These are phyloP conservation scores for Aspergillus pseudoviridinutans DNA, from an alignment of 2,329 filamentous ascomycete genomes.

Conservation along the genomic window DNA sequence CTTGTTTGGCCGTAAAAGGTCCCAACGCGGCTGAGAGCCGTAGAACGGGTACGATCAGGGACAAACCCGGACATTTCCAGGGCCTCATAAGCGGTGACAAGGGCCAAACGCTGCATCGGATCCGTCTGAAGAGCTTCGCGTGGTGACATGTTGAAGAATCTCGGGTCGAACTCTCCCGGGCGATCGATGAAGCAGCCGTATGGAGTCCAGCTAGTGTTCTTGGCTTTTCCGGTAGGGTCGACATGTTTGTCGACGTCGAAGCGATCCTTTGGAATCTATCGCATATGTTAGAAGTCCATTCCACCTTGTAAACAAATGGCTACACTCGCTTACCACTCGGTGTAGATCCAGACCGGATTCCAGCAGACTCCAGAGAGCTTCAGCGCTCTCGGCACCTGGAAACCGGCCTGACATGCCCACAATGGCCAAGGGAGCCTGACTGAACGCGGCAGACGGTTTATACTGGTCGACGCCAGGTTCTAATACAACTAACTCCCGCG, in stretches of 20 bases:
- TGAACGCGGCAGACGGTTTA: too few species aligned
- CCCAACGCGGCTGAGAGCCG: constrained; percentile 54
- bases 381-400: constrained; percentile 62
- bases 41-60: constrained; percentile 61
- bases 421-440: constrained; percentile 50
- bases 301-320: too few species aligned
- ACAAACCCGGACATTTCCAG: constrained; percentile 19
- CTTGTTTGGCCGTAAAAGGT: constrained; percentile 70
- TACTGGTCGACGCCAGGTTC: too few species aligned
- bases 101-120: constrained; percentile 44
- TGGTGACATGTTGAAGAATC: constrained; percentile 76
- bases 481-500: too few species aligned
- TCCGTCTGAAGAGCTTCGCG: constrained; percentile 70
- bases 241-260: constrained; percentile 65
- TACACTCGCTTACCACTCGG: constrained; percentile 31
- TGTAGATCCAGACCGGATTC: constrained; percentile 67
- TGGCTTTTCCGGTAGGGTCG: constrained; percentile 63
- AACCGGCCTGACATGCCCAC: constrained; percentile 74
- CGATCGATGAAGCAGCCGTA: constrained; percentile 69
- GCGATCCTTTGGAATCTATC: constrained; percentile 58
- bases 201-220: constrained; percentile 68
- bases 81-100: constrained; percentile 71
- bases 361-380: constrained; percentile 66
- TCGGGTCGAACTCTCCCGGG: constrained; percentile 66
- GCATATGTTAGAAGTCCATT: too few species aligned